These are phyloP conservation scores for Capsella bursapastoris DNA, from an alignment of 345 rosid genomes.

Conservation along the genomic window DNA sequence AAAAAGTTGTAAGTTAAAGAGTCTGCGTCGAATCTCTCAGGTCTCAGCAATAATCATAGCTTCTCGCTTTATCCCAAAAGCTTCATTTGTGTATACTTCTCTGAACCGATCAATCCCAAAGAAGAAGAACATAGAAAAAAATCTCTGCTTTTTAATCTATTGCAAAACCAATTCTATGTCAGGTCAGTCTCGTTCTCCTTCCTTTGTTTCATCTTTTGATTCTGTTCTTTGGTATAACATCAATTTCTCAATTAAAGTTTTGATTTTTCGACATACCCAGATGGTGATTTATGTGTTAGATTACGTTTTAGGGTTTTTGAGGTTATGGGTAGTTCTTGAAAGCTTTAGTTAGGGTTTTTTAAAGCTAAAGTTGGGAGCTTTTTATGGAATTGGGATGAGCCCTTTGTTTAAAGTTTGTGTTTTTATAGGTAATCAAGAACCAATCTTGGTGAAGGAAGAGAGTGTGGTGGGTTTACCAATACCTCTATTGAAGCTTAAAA, in stretches of 20 bases:
- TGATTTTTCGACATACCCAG: neutral
- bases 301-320: neutral
- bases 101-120: neutral
- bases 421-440: constrained; percentile 37
- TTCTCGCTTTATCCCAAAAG: neutral
- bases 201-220: constrained; percentile 2
- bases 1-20: neutral
- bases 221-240: neutral
- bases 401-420: neutral
- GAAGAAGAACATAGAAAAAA: neutral
- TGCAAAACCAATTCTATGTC: constrained; percentile 11
- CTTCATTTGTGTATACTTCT: neutral
- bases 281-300: neutral
- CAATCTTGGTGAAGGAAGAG: constrained; percentile 42
- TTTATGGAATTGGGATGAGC: neutral
- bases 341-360: neutral
- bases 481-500: constrained; percentile 51
- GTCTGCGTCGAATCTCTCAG: neutral
- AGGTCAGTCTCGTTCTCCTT: constrained; percentile 17
- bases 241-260: neutral
- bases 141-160: neutral
- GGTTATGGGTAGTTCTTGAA: neutral
- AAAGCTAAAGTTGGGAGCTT: neutral
- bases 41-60: neutral
- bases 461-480: constrained; percentile 40